A percentile compares a stretch with the other conserved stretches of the same genome.
Conservation (phyloP, 768 basidiomycete species). For the Goffeauzyma gilvescens region DNA sequence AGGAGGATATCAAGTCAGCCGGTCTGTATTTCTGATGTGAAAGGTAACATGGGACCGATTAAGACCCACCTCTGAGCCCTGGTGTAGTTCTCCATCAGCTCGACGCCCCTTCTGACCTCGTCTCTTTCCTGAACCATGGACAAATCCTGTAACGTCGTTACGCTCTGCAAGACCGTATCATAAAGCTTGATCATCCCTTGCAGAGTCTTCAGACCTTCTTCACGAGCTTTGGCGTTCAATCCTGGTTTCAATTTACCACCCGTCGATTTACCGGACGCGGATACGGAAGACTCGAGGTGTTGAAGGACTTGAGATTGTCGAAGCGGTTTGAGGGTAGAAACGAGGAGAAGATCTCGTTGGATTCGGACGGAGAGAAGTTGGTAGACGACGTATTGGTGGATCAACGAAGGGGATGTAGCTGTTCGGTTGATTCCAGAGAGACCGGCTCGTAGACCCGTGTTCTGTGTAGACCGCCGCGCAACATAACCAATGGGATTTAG, state of each 20-base stretch:
- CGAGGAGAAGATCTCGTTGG: slow-evolving; percentile 67
- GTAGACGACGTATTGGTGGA: slow-evolving; percentile 71
- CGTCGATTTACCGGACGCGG: no score
- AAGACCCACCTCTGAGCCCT: slow-evolving; percentile 48
- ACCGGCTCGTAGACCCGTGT: no score
- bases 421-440: slow-evolving; percentile 19
- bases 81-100: slow-evolving; percentile 53
- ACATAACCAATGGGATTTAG: no score
- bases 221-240: slow-evolving; percentile 4
- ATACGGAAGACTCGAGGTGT: slow-evolving; percentile 19
- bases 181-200: slow-evolving; percentile 70
- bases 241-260: slow-evolving; percentile 10
- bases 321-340: no score
- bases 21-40: no score
- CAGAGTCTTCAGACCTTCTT: slow-evolving; percentile 41
- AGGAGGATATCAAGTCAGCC: no score
- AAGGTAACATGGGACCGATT: no score
- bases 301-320: slow-evolving; percentile 5
- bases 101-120: slow-evolving; percentile 57
- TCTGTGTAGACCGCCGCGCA: no score
- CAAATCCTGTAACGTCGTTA: slow-evolving; percentile 63
- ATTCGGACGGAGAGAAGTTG: slow-evolving; percentile 72
- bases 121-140: slow-evolving; percentile 75
- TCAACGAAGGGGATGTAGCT: slow-evolving; percentile 32
- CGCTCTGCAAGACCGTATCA: slow-evolving; percentile 65